Percentiles rank a stretch among this genome's conserved stretches.
Evolutionary conservation across 345 rosid genomes (phyloP).

Genomic region (Citrus australasica): DNA sequence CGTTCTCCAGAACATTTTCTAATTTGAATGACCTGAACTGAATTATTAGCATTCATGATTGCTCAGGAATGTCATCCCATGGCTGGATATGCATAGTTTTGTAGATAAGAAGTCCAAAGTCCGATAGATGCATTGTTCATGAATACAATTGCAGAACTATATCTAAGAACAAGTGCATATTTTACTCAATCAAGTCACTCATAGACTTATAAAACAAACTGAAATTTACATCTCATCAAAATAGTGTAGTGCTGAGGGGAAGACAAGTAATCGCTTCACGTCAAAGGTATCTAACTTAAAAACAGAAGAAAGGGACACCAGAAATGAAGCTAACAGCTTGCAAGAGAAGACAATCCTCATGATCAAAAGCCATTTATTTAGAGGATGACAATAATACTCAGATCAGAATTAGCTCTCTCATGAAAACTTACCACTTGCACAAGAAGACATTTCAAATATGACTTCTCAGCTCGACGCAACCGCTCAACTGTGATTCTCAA

Average conservation of each 20-base stretch:
- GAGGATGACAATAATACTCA: not conserved
- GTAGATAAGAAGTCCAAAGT: not conserved
- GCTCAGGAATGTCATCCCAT: not conserved
- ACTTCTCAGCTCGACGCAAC: slow-evolving; percentile 69
- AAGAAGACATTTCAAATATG: slow-evolving; percentile 89
- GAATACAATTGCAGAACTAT: not conserved
- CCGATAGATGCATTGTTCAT: not conserved
- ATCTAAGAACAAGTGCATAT: not conserved
- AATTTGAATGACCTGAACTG: not conserved
- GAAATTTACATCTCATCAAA: not conserved
- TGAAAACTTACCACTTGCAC: slow-evolving; percentile 83
- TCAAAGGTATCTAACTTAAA: not conserved
- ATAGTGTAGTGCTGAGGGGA: not conserved
- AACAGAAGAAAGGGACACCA: not conserved
- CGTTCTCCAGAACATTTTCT: not conserved
- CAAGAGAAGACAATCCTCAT: not conserved
- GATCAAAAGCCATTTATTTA: not conserved
- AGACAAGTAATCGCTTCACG: not conserved
- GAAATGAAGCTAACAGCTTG: not conserved
- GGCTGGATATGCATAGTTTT: not conserved
- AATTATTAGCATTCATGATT: not conserved
- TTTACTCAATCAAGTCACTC: not conserved
- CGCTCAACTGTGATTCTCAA: slow-evolving; percentile 78
- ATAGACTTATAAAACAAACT: not conserved
- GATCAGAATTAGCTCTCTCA: slow-evolving; percentile 6